phyloP scores from a whole-genome alignment of 768 basidiomycete genomes.

The Russula foetens region DNA sequence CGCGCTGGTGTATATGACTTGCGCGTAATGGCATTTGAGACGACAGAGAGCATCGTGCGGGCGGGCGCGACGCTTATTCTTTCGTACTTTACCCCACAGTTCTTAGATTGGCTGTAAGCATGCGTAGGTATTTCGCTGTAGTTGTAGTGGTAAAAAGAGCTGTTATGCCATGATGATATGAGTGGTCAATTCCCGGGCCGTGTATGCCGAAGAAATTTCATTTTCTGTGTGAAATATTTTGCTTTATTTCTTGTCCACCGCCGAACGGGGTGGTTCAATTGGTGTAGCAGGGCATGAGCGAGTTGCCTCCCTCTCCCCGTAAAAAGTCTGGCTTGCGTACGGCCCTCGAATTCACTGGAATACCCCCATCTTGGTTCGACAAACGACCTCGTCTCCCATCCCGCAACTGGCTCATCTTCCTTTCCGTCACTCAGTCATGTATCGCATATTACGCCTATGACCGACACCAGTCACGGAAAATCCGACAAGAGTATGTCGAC shows the following conservation, averaged over 20 bases:
- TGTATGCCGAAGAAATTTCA: neutral
- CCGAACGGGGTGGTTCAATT: too few species aligned
- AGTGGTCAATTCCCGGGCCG: too few species aligned
- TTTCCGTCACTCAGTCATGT: conserved; percentile 62
- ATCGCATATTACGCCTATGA: conserved; percentile 80
- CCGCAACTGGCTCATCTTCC: conserved; percentile 92
- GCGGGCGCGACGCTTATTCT: conserved; percentile 88
- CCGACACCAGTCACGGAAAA: conserved; percentile 66
- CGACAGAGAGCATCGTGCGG: conserved; percentile 81
- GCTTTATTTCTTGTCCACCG: too few species aligned
- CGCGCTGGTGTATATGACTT: conserved; percentile 89
- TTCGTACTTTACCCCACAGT: conserved; percentile 94
- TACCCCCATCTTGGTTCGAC: conserved; percentile 68
- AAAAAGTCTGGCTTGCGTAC: conserved; percentile 47
- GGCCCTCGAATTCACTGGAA: conserved; percentile 58
- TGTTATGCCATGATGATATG: too few species aligned
- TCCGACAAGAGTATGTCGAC: conserved; percentile 71
- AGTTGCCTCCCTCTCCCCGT: neutral
- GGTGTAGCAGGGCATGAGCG: conserved; percentile 2
- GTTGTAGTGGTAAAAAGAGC: too few species aligned
- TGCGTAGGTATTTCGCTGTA: too few species aligned
- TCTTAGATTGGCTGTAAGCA: conserved; percentile 74
- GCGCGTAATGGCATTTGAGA: conserved; percentile 91
- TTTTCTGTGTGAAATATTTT: too few species aligned
- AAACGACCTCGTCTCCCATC: conserved; percentile 84